Evolutionary conservation across 2,329 filamentous ascomycete genomes (phyloP), one percentile per base, ranked within the genome.

Genomic region (Samsoniella hepiali): DNA sequence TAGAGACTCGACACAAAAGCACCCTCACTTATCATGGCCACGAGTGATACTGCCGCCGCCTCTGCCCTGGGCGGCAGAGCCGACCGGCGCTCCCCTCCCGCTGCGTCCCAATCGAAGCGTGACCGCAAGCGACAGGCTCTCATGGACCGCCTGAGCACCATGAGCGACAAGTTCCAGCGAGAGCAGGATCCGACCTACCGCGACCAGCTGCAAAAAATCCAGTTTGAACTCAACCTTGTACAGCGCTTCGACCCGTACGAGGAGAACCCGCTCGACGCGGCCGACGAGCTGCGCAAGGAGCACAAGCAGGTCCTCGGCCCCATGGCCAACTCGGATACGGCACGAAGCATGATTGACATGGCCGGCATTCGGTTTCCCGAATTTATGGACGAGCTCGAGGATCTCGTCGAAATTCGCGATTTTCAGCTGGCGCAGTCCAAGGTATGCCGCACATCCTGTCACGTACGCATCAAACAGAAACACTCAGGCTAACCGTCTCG

Each of bases 121-220:
- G 94, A 98, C 78, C 95, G 96, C 76, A 88, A 93, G 73, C 88
- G 93, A 66, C 91, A 91, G 71, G 87, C 89, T 71, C 86, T 97
- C 65, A 86, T 88, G 68, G 93, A 97, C 65, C 89, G 90, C 67
- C 84, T 97, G 7, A 84, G 86, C 47, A 85, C 88, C 63, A 87
- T 97, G 76, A 88, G 89, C 62, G 86, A 89, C 61, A 88, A 88
- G 68, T 94, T 97, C 76, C 86, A 87, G 67, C 85, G 89, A 67
- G 93, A 96, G 72, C 86, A 91, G 67, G 92, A 97, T 75, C 81
- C 85, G 66, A 88, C 92, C 70, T 98, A 96, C 76, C 88, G 93
- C 66, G 91, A 95, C 68, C 92, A 97, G 76, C 84, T 97, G 2
- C 89, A 95, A 71, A 91, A 91, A 68, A 87, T 97, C n/a, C 93